A percentile compares a stretch with the other conserved stretches of the same genome.
These are phyloP conservation scores for Mycena sanguinolenta DNA, from an alignment of 768 basidiomycete genomes.

Conservation along the genomic window DNA sequence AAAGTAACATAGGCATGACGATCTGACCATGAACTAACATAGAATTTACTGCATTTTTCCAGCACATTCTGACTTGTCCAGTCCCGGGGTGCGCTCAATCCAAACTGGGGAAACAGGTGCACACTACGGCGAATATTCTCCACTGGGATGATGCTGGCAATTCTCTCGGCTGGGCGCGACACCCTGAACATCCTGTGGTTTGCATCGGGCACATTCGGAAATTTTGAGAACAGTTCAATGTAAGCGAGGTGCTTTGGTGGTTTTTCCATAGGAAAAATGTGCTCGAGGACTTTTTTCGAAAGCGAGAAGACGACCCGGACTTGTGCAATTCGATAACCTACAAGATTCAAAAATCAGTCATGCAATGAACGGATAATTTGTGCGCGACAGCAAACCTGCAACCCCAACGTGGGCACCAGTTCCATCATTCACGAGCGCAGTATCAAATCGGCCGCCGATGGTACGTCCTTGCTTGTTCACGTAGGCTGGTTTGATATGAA, in stretches of 20 bases:
- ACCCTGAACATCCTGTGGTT: constrained; percentile 31
- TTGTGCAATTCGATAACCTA: constrained; percentile 24
- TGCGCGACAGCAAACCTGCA: constrained; percentile 40
- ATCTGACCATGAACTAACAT: too few species aligned
- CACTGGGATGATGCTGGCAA: constrained; percentile 31
- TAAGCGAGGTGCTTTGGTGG: constrained; percentile 44
- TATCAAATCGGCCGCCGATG: constrained; percentile 46
- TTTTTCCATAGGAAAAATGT: not conserved
- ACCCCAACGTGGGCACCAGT: constrained; percentile 26
- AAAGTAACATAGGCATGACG: constrained; percentile 29
- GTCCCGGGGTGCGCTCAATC: constrained; percentile 31
- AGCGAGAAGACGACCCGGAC: too few species aligned
- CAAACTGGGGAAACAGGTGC: constrained; percentile 45
- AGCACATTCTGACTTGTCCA: constrained; percentile 43
- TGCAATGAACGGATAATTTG: not conserved
- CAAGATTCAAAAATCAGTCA: constrained; percentile 31
- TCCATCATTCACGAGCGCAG: constrained; percentile 41
- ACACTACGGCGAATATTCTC: too few species aligned
- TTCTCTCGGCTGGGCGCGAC: not conserved
- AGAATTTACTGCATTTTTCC: constrained; percentile 20
- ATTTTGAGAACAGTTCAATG: constrained; percentile 46
- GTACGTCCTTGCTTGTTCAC: constrained; percentile 24
- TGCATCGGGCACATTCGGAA: constrained; percentile 9
- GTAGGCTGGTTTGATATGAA: constrained; percentile 34
- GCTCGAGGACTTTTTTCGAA: not conserved